Percentiles rank a stretch among this genome's conserved stretches.
Conservation (phyloP, 2,329 filamentous ascomycete genomes). For the Emergomyces pasteurianus region DNA sequence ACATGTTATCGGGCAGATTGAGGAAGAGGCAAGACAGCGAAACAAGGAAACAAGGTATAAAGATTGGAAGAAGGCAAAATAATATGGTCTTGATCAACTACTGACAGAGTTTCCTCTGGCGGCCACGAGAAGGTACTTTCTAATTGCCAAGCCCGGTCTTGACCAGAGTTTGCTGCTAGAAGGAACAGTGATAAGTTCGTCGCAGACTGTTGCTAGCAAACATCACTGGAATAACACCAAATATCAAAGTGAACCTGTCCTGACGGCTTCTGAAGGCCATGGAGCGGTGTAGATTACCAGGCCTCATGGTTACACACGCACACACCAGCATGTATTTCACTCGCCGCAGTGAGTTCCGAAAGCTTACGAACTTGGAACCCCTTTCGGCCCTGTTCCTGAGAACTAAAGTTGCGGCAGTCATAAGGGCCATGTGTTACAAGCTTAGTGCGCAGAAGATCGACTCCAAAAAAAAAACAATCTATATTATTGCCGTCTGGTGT, state of each 20-base stretch:
- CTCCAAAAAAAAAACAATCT: not conserved
- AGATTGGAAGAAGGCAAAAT: not conserved
- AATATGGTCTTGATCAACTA: not conserved
- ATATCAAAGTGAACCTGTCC: not conserved
- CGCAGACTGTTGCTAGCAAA: not conserved
- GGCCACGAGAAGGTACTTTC: not conserved
- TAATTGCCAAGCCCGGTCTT: not conserved
- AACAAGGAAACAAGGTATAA: not conserved
- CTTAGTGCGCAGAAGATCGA: not conserved
- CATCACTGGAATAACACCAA: not conserved
- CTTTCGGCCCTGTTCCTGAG: not conserved
- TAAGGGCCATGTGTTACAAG: not conserved
- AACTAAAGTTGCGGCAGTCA: not conserved
- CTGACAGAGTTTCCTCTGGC: not conserved
- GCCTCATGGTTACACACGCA: not conserved
- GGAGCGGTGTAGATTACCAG: not conserved
- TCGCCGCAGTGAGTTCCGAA: not conserved
- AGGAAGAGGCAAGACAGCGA: not conserved
- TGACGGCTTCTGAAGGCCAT: not conserved
- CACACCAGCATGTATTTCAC: not conserved
- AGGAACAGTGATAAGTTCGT: not conserved
- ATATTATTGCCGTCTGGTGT: not conserved
- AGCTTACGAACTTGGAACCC: not conserved
- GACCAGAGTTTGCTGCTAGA: not conserved
- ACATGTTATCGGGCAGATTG: not conserved